Base-by-base conservation (phyloP, 306 rosid genomes). In the Pterocarpus santalinus region DNA sequence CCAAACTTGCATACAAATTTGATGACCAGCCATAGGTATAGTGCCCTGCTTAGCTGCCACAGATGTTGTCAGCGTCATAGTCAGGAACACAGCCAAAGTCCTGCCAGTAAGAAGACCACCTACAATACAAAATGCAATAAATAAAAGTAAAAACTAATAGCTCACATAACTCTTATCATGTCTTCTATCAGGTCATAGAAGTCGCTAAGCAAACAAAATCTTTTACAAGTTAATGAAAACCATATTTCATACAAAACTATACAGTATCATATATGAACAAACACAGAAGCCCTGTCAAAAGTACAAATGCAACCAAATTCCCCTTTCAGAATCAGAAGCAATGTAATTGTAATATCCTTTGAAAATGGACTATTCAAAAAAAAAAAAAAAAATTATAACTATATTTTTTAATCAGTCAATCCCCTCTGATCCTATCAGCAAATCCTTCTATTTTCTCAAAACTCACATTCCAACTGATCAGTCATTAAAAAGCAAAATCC, bases 1-100 rank as follows among this genome's bases (percentile, higher is more conserved):
- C 99, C 99, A 93, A 85, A 93, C 92, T 90, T 95, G 81, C 78
- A 90, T 78, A 86, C 95, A 88, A 83, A 95, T 91, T 88, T 95
- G 97, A 90, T 90, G 86, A 63, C 98, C 99, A 51, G 99, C 99
- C 98, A 95, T 93, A 73, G 88, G 87, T 74, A 87, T 82, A 64
- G 99, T 92, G 30, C 99, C 98, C 79, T 88, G 92, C 78, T 89
- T 88, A 72, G 99, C 99, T 71, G 94, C 99, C 86, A 88, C 22
- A 61, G 99, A 95, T 69, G 98, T 90, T 30, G 99, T 88, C 43
- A 95, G 88, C 35, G 99, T 95, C 52, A 85, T 85, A 53, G 98
- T 91, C 72, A 84, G 74, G 43, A 95, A 89, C 30, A 91, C 98
- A 72, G 94, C 95, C 82, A 95, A 78, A 83, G 96, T 91, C 85